Percentiles rank a stretch among this genome's conserved stretches.
Evolutionary conservation across 495 filamentous ascomycete species (phyloP).

Genomic region (Penicillium daleae): DNA sequence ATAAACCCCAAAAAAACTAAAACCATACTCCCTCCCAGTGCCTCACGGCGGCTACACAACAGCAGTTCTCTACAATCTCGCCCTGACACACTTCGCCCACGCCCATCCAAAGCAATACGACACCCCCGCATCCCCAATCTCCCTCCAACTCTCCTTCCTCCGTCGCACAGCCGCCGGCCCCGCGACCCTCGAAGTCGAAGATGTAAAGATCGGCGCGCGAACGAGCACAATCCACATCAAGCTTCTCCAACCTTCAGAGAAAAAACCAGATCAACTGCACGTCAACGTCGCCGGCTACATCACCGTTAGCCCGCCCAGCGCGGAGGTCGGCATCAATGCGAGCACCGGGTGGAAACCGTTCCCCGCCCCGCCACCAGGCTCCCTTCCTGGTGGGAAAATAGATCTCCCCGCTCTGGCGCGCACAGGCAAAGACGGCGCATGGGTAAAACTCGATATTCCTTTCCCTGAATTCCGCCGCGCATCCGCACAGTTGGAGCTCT

Average conservation of each 20-base stretch:
- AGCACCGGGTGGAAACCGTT: slow-evolving; percentile 54
- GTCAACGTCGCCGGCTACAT: slow-evolving; percentile 71
- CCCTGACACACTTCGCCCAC: slow-evolving; percentile 64
- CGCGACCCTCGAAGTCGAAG: slow-evolving; percentile 65
- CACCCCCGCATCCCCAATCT: slow-evolving; percentile 61
- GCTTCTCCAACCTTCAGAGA: slow-evolving; percentile 52
- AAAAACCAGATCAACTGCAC: slow-evolving; percentile 32
- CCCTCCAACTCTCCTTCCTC: slow-evolving; percentile 74
- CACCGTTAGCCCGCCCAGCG: slow-evolving; percentile 63
- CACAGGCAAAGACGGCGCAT: slow-evolving; percentile 35
- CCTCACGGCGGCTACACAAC: slow-evolving; percentile 84
- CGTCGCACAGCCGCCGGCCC: slow-evolving; percentile 67
- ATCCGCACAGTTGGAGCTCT: slow-evolving; percentile 56
- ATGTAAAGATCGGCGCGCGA: slow-evolving; percentile 72
- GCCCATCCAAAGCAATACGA: slow-evolving; percentile 62
- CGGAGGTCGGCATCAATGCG: slow-evolving; percentile 61
- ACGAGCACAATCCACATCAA: slow-evolving; percentile 72
- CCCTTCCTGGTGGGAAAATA: slow-evolving; percentile 26
- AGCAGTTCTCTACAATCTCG: slow-evolving; percentile 63
- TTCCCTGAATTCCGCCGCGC: slow-evolving; percentile 57
- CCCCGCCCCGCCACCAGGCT: slow-evolving; percentile 49
- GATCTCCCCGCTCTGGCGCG: slow-evolving; percentile 42
- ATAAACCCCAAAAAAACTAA: not conserved
- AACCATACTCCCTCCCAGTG: slow-evolving; percentile 50
- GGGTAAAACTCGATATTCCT: slow-evolving; percentile 40